A percentile compares a stretch with the other conserved stretches of the same genome.
These are phyloP conservation scores for Lichenothelia convexa DNA, from an alignment of 495 filamentous ascomycete species.

Conservation along the genomic window DNA sequence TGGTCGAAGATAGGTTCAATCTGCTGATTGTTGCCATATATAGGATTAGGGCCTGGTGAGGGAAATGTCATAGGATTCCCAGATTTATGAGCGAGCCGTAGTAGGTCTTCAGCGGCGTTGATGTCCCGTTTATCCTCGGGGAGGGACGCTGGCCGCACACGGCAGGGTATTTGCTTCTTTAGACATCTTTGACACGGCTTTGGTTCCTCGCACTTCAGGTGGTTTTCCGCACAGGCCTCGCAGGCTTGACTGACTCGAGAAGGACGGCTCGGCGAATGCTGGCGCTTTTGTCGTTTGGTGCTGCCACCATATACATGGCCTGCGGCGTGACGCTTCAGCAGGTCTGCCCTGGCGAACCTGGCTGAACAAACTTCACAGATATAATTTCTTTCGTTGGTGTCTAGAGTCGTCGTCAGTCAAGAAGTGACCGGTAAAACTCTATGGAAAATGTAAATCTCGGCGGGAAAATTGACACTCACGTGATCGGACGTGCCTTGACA, in stretches of 20 bases:
- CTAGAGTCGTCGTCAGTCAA: slow-evolving; percentile 2
- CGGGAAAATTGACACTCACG: too few species aligned
- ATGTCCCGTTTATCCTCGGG: too few species aligned
- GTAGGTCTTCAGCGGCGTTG: too few species aligned
- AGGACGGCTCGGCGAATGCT: slow-evolving; percentile 5
- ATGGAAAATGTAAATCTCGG: too few species aligned
- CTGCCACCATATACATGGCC: slow-evolving; percentile 12
- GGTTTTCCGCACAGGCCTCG: slow-evolving; percentile 17
- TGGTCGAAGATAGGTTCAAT: too few species aligned
- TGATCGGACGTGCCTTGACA: slow-evolving; percentile 17
- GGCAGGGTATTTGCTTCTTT: slow-evolving; percentile 16
- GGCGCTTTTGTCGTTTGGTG: slow-evolving; percentile 3
- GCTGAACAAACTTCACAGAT: slow-evolving; percentile 16
- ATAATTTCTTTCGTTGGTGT: slow-evolving; percentile 19
- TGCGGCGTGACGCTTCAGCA: slow-evolving; percentile 16
- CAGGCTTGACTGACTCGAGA: slow-evolving; percentile 18
- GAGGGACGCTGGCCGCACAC: too few species aligned
- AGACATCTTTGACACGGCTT: slow-evolving; percentile 18
- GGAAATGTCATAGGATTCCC: too few species aligned
- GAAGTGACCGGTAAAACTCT: too few species aligned
- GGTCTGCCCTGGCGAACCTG: slow-evolving; percentile 14
- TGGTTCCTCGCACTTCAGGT: slow-evolving; percentile 18
- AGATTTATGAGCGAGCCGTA: too few species aligned
- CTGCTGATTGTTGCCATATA: too few species aligned
- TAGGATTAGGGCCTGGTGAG: too few species aligned